These are phyloP conservation scores for Cochlearia excelsa DNA, from an alignment of 345 rosid genomes.

Conservation along the genomic window DNA sequence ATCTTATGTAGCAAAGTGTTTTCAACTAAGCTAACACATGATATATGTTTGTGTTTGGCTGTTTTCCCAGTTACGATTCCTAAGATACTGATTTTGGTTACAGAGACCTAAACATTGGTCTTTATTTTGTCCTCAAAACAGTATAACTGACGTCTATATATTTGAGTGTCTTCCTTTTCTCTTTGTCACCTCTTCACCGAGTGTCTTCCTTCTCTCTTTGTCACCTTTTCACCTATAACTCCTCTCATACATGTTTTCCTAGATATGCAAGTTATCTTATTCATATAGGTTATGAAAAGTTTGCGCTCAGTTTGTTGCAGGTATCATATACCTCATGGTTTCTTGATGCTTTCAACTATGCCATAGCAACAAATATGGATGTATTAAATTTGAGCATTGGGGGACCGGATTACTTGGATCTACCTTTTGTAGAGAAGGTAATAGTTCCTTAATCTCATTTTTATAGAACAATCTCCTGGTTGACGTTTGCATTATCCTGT, in stretches of 20 bases:
- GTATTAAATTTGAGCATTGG: constrained; percentile 97
- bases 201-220: constrained; percentile 18
- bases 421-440: constrained; percentile 97
- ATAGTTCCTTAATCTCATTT: constrained; percentile 20
- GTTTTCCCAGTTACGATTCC: background rate
- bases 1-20: constrained; percentile 2
- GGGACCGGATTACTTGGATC: constrained; percentile 98
- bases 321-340: constrained; percentile 99
- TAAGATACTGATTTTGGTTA: constrained; percentile 20
- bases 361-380: constrained; percentile 88
- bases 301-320: constrained; percentile 92
- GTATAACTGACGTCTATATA: constrained; percentile 9
- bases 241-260: background rate
- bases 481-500: constrained; percentile 10
- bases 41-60: background rate
- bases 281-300: constrained; percentile 61
- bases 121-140: constrained; percentile 4
- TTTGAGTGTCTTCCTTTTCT: constrained; percentile 15
- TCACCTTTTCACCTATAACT: constrained; percentile 2
- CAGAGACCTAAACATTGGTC: background rate
- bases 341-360: constrained; percentile 97
- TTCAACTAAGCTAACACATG: background rate
- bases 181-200: constrained; percentile 7
- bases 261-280: constrained; percentile 14
- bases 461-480: no score